Conservation (phyloP, 148 eudicot species). For the Drosera capensis region DNA sequence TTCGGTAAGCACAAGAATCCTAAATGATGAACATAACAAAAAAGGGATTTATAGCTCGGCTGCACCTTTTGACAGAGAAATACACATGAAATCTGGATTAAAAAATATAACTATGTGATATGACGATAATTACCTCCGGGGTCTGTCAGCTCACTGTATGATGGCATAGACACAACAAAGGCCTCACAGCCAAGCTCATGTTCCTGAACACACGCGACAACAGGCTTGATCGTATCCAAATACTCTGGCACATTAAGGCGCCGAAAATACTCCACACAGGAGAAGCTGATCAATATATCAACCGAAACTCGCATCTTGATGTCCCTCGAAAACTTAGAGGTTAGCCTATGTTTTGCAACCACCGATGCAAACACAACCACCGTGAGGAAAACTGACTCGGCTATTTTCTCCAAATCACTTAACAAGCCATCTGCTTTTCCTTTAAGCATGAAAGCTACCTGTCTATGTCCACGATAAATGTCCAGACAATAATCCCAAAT, state of each 20-base stretch:
- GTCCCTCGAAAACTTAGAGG: slow-evolving; percentile 24
- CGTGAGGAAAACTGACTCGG: slow-evolving; percentile 92
- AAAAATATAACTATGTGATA: not conserved
- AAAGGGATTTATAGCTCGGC: not conserved
- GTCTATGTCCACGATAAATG: slow-evolving; percentile 55
- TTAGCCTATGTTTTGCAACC: slow-evolving; percentile 57
- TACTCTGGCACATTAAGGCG: slow-evolving; percentile 81
- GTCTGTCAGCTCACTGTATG: slow-evolving; percentile 50
- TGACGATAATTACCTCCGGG: slow-evolving; percentile 30
- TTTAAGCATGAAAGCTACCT: slow-evolving; percentile 34
- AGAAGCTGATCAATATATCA: slow-evolving; percentile 58
- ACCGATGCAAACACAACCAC: slow-evolving; percentile 80
- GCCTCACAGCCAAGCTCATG: slow-evolving; percentile 51
- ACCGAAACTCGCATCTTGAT: slow-evolving; percentile 40
- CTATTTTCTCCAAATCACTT: slow-evolving; percentile 56
- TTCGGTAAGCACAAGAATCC: slow-evolving; percentile 31
- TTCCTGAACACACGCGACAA: slow-evolving; percentile 48
- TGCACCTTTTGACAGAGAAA: not conserved
- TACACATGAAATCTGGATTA: not conserved
- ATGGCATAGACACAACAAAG: slow-evolving; percentile 70
- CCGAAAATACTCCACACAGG: slow-evolving; percentile 85
- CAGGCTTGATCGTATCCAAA: slow-evolving; percentile 61
- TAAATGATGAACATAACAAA: slow-evolving; percentile 9
- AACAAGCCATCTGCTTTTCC: slow-evolving; percentile 43
- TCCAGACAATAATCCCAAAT: slow-evolving; percentile 68